Evolutionary conservation across 331 rosid species (phyloP), one percentile per base, ranked within the genome.

Genomic region (Rosa hybrid): DNA sequence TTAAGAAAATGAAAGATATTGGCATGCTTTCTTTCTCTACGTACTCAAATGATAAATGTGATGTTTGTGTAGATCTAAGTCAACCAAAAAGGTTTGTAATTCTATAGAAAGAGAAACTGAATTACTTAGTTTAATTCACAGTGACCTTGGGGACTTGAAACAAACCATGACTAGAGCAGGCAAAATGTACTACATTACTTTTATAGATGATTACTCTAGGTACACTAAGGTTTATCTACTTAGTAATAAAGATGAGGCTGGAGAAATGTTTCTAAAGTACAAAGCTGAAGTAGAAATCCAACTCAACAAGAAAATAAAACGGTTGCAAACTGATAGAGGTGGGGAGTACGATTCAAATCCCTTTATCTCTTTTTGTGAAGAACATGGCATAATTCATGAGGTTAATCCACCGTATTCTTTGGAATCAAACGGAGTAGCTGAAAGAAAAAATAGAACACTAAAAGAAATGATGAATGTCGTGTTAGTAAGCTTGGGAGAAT

Each of bases 81-180:
- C 42, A 21, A 69, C 30, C 0, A 51, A 78, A 39, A 68, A 78
- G 44, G 12, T 54, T 6, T 78, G 14, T 7, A 68, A 27, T 23
- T 9, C 0, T 45, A 6, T 56, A 38, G 12, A 54, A 7, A 51
- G 68, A 25, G 68, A 69, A 6, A 20, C 11, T 2, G 30, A 39
- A 21, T 38, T 68, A 38, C 21, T 68, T 5, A 30, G 53, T 11
- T 69, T 78, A 41, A 12, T 50, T 38, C 76, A n/a, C 9, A 41
- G 12, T 50, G 68, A 51, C 5, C 53, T 78, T 18, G 76, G 69
- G 2, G 75, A 68, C 14, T 44, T 68, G 12, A 68, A 21, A 65
- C 67, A 51, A 13, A 78, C 75, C 8, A 67, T 68, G 44, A 38
- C 54, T 39, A 41, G 76, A 68, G 59, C n/a, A 30, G 54, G 76